phyloP scores from a whole-genome alignment of 768 basidiomycete genomes.

The Phallus indusiatus region DNA sequence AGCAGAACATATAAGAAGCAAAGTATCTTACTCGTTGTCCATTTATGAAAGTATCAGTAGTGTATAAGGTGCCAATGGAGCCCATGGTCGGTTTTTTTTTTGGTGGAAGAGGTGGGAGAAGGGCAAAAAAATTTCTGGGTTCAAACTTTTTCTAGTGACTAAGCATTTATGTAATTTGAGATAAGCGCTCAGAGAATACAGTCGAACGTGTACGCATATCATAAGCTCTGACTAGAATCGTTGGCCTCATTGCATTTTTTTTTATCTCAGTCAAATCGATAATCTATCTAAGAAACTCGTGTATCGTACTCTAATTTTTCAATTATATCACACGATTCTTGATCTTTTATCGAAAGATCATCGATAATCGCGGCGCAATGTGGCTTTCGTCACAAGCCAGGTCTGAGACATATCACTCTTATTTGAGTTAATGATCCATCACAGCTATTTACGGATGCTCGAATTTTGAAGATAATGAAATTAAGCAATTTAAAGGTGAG shows the following conservation, averaged over 20 bases:
- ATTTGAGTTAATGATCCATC: too few species aligned
- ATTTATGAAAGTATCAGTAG: background rate
- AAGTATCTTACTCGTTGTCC: slow-evolving; percentile 3
- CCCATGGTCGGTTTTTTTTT: slow-evolving; percentile 7
- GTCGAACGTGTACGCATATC: background rate
- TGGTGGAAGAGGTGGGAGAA: background rate
- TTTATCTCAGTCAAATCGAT: background rate
- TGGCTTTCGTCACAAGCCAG: too few species aligned
- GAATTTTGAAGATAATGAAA: too few species aligned
- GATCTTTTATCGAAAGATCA: background rate
- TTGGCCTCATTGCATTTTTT: background rate
- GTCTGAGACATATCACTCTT: too few species aligned
- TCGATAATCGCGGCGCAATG: background rate
- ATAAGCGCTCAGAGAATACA: background rate
- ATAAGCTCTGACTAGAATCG: too few species aligned
- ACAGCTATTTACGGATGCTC: too few species aligned
- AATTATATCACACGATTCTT: background rate
- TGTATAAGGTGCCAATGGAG: slow-evolving; percentile 10
- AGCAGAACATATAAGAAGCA: background rate
- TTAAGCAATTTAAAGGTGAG: too few species aligned
- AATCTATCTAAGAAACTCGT: background rate
- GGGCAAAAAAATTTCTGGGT: background rate
- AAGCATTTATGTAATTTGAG: background rate
- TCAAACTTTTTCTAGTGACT: background rate
- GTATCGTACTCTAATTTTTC: background rate